Conservation (phyloP, 768 basidiomycete genomes). For the Boletus speciosus region DNA sequence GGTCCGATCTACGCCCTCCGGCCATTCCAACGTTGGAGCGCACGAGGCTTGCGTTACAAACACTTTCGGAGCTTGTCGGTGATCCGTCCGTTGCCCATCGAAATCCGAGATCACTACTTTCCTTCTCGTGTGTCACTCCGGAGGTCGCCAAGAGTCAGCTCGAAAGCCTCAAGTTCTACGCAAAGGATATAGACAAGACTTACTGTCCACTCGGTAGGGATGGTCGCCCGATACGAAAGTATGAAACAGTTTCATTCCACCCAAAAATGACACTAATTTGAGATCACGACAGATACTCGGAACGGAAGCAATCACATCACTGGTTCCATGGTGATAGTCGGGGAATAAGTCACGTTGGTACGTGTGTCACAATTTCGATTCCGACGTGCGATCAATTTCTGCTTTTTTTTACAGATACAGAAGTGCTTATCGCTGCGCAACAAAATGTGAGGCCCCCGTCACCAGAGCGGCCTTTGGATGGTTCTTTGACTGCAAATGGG, state of each 20-base stretch:
- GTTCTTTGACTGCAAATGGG: slow-evolving; percentile 30
- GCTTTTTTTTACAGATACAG: slow-evolving; percentile 17
- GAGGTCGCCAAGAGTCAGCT: slow-evolving; percentile 52
- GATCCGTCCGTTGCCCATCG: slow-evolving; percentile 45
- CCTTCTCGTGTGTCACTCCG: slow-evolving; percentile 60
- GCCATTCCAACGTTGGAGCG: slow-evolving; percentile 39
- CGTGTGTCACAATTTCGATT: slow-evolving; percentile 12
- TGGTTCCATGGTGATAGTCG: slow-evolving; percentile 62
- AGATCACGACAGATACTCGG: slow-evolving; percentile 48
- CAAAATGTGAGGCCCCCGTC: slow-evolving; percentile 16
- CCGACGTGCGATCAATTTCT: slow-evolving; percentile 6
- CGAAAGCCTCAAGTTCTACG: slow-evolving; percentile 45
- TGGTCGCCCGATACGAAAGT: slow-evolving; percentile 64
- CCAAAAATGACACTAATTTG: neutral
- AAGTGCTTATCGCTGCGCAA: slow-evolving; percentile 19
- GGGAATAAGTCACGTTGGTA: slow-evolving; percentile 55
- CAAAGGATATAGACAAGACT: slow-evolving; percentile 41
- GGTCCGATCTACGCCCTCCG: slow-evolving; percentile 46
- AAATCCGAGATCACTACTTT: slow-evolving; percentile 58
- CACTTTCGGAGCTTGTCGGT: slow-evolving; percentile 49
- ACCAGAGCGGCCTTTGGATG: slow-evolving; percentile 25
- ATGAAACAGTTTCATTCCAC: slow-evolving; percentile 17
- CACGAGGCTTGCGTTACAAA: slow-evolving; percentile 52
- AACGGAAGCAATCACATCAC: slow-evolving; percentile 47
- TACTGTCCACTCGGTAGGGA: slow-evolving; percentile 57